Conservation (phyloP, 2,329 filamentous ascomycete genomes). For the Penicillium corylophilum region DNA sequence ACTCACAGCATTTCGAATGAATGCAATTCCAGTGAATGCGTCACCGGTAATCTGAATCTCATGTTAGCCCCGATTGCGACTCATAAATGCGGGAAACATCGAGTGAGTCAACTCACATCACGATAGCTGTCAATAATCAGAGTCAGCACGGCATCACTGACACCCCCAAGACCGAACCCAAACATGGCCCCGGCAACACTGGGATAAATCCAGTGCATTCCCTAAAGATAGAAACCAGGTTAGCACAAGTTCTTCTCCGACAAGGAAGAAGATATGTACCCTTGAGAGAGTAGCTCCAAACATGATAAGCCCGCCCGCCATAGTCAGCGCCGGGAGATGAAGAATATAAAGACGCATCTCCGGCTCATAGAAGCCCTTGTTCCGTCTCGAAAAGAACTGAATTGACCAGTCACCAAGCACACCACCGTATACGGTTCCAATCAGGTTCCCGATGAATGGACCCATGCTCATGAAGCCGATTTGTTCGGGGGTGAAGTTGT, state of each 20-base stretch:
- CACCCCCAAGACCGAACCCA: constrained; percentile 41
- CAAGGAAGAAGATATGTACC: constrained; percentile 24
- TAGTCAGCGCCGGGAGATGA: constrained; percentile 37
- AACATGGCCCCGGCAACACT: constrained; percentile 40
- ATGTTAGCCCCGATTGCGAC: not conserved
- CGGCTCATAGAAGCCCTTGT: constrained; percentile 50
- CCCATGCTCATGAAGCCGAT: constrained; percentile 35
- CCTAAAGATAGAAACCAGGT: constrained; percentile 23
- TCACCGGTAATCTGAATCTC: constrained; percentile 22
- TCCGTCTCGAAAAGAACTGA: constrained; percentile 43
- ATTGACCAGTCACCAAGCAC: constrained; percentile 42
- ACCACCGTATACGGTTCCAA: constrained; percentile 44
- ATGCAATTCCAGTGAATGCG: constrained; percentile 32
- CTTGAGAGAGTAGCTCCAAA: constrained; percentile 40
- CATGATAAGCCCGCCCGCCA: constrained; percentile 46
- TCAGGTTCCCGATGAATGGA: constrained; percentile 41
- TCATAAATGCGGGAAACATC: too few relatives aligned
- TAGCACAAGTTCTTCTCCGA: not conserved
- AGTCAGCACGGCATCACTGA: constrained; percentile 30
- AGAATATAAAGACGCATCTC: constrained; percentile 48
- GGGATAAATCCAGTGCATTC: constrained; percentile 47
- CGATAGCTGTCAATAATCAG: constrained; percentile 33
- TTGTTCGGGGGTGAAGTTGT: constrained; percentile 32
- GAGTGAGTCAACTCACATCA: constrained; percentile 26
- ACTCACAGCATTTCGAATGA: constrained; percentile 32